Evolutionary conservation across 2,329 filamentous ascomycete genomes (phyloP).

Genomic region (Drechslera avenae): DNA sequence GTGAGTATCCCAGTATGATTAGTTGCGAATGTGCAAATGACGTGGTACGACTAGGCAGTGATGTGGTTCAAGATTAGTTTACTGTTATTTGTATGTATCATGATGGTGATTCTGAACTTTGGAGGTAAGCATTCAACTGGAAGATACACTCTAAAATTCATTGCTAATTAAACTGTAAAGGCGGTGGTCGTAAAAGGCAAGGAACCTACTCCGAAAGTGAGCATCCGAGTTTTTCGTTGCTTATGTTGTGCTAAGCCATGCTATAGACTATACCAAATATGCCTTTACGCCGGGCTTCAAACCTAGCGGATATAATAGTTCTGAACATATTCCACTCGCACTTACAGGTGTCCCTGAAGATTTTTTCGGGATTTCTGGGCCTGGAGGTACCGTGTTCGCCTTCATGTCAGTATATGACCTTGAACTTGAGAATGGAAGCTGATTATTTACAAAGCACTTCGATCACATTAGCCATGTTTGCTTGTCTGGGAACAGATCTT

Average conservation of each 20-base stretch:
- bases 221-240: not conserved
- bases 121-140: slow-evolving; percentile 20
- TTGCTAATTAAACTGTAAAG: not conserved
- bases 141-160: not conserved
- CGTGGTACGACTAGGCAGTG: slow-evolving; percentile 20
- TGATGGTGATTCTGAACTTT: slow-evolving; percentile 36
- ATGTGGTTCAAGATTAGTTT: slow-evolving; percentile 40
- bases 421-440: not conserved
- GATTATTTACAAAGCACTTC: slow-evolving; percentile 27
- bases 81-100: slow-evolving; percentile 31
- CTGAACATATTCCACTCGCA: slow-evolving; percentile 3
- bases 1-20: not conserved
- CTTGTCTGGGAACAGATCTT: slow-evolving; percentile 40
- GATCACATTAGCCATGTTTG: slow-evolving; percentile 38
- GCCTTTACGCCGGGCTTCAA: slow-evolving; percentile 32
- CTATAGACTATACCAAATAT: slow-evolving; percentile 27
- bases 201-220: slow-evolving; percentile 19
- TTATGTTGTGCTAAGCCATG: not conserved
- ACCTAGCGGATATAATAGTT: slow-evolving; percentile 28
- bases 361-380: slow-evolving; percentile 28
- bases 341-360: slow-evolving; percentile 15
- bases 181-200: slow-evolving; percentile 14
- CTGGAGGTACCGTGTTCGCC: slow-evolving; percentile 33
- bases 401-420: slow-evolving; percentile 28
- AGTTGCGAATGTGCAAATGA: not conserved